Base-by-base conservation (phyloP, 208 protist species). In the Acanthamoeba sp. region DNA sequence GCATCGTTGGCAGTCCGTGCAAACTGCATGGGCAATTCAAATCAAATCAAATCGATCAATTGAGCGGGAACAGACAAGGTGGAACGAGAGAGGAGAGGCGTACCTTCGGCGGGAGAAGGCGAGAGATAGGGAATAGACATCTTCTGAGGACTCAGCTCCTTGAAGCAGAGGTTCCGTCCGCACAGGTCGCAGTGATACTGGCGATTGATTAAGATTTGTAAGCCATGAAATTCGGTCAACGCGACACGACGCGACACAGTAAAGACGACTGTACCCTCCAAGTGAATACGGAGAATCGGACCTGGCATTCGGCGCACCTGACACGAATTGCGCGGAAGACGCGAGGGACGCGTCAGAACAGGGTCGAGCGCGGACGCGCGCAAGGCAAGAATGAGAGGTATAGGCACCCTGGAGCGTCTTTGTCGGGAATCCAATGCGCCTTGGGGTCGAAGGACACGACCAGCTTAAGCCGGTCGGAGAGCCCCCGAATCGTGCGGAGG, bases 121-220 rank as follows among this genome's bases (percentile, higher is more conserved):
- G 71, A 80, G 22, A 80, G 36, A 36, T 80, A 80, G 40, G 71
- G 71, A 24, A 80, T 80, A 14, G 71, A 12, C 18, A 45, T 45
- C 36, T 80, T 80, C 71, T 80, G 71, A 24, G 71, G 71, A 6
- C 71, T 80, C 34, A 80, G 71, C 40, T 80, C 71, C 71, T 80
- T 80, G 36, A 80, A 80, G 36, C 71, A 80, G 4, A 80, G 24
- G 71, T 45, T 80, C 36, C 48, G 42, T 0, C 71, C 71, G 36
- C 71, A 80, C 71, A 80, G 27, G 71, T 80, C 40, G 36, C 71
- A 80, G 40, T 80, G 71, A 22, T 80, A 80, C 71, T 80, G n/a
- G 29, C 10, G n/a, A 73, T 32, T 6, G 29, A n/a, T 42, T 36
- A 18, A 16, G 14, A 52, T 9, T 20, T 16, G 45, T 52, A 10